These are phyloP conservation scores for Tubosaeta brunneosetosa DNA, from an alignment of 768 basidiomycete genomes.

Conservation along the genomic window DNA sequence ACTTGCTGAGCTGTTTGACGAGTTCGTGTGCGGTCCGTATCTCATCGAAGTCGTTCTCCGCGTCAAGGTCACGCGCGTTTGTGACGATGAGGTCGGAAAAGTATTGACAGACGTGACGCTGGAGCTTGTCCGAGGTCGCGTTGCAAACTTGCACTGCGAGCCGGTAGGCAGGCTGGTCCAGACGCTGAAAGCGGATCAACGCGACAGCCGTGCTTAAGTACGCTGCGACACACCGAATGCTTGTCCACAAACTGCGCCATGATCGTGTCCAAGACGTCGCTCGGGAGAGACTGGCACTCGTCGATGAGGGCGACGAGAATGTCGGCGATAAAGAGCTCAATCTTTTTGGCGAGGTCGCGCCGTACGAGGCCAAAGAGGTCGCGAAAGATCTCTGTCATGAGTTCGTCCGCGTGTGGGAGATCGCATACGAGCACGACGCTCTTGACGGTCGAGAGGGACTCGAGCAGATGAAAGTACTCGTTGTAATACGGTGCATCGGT, in stretches of 20 bases:
- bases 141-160: slow-evolving; percentile 87
- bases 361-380: slow-evolving; percentile 78
- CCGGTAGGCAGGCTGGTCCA: slow-evolving; percentile 73
- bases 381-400: slow-evolving; percentile 79
- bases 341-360: slow-evolving; percentile 72
- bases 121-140: slow-evolving; percentile 76
- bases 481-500: slow-evolving; percentile 81
- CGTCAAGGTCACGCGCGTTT: slow-evolving; percentile 50
- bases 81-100: slow-evolving; percentile 85
- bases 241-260: slow-evolving; percentile 85
- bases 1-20: slow-evolving; percentile 74
- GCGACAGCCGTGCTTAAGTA: not conserved
- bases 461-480: slow-evolving; percentile 93
- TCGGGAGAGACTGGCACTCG: slow-evolving; percentile 73
- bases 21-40: slow-evolving; percentile 78
- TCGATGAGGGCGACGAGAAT: slow-evolving; percentile 88
- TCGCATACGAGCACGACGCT: slow-evolving; percentile 92
- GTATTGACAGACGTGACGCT: slow-evolving; percentile 85
- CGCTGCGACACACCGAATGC: slow-evolving; percentile 50
- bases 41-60: slow-evolving; percentile 55
- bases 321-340: slow-evolving; percentile 82
- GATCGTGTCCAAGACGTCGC: slow-evolving; percentile 72
- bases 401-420: slow-evolving; percentile 78
- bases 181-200: slow-evolving; percentile 37
- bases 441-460: slow-evolving; percentile 91